phyloP scores from a whole-genome alignment of 257 asterid species.

The Primulina eburnea region DNA sequence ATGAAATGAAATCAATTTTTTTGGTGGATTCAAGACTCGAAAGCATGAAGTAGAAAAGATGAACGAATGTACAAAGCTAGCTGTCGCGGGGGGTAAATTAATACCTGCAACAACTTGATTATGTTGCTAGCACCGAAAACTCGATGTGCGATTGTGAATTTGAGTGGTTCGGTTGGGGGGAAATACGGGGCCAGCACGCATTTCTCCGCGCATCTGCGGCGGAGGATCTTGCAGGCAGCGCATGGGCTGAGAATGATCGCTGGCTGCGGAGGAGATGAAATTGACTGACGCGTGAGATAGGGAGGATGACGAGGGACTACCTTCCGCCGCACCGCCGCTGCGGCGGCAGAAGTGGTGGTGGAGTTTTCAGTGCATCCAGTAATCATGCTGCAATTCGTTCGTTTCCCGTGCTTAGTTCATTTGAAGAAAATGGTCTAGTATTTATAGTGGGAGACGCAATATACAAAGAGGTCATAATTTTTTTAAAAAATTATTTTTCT shows the following conservation, averaged over 20 bases:
- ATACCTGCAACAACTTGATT: conserved; percentile 77
- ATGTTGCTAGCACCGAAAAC: conserved; percentile 95
- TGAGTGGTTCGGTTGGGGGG: conserved; percentile 78
- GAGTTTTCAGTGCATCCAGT: conserved; percentile 6
- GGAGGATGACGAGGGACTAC: conserved; percentile 11
- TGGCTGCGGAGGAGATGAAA: conserved; percentile 25
- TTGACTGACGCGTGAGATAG: conserved; percentile 32
- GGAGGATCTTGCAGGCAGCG: conserved; percentile 85
- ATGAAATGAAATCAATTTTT: too few relatives aligned
- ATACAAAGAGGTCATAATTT: too few relatives aligned
- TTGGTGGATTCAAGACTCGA: too few relatives aligned
- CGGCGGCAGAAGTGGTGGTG: conserved; percentile 13
- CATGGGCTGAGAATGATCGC: conserved; percentile 60
- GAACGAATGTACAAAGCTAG: too few relatives aligned
- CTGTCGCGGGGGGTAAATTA: too few relatives aligned
- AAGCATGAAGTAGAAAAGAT: too few relatives aligned
- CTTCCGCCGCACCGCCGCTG: neutral
- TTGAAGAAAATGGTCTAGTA: neutral
- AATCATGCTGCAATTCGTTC: neutral
- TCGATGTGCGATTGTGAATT: conserved; percentile 81
- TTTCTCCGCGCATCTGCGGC: conserved; percentile 76
- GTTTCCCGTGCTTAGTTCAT: neutral
- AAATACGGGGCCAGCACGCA: conserved; percentile 82
- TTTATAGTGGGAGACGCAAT: neutral
- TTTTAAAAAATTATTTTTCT: too few relatives aligned